phyloP scores from a whole-genome alignment of 176 grass and related monocot species.

The Themeda triandra region DNA sequence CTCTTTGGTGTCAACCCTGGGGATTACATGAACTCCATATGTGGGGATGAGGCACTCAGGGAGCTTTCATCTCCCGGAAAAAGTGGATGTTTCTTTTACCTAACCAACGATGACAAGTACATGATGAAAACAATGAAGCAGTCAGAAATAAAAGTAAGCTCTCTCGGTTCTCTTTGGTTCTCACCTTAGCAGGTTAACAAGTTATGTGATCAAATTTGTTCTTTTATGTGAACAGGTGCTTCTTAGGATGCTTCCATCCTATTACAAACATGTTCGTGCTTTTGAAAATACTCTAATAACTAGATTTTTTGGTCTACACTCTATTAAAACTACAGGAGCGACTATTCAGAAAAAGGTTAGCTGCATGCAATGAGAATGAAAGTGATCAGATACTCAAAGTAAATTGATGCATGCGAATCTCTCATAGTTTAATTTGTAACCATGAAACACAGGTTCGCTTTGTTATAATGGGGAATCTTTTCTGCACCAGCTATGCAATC shows the following conservation, averaged over 20 bases:
- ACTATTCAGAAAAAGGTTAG: constrained; percentile 39
- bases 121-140: constrained; percentile 97
- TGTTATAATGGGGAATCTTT: constrained; percentile 94
- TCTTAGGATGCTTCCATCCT: constrained; percentile 82
- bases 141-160: constrained; percentile 67
- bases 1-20: constrained; percentile 65
- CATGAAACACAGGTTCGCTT: constrained; percentile 60
- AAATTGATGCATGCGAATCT: neutral
- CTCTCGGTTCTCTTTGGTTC: neutral
- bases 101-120: constrained; percentile 71
- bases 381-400: too few relatives aligned
- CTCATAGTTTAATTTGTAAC: neutral
- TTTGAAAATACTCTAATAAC: constrained; percentile 73
- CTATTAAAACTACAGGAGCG: constrained; percentile 68
- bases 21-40: constrained; percentile 82
- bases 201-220: neutral
- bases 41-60: constrained; percentile 57
- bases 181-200: neutral
- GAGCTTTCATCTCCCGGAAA: constrained; percentile 72
- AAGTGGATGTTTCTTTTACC: constrained; percentile 87
- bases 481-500: constrained; percentile 53
- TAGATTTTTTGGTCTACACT: constrained; percentile 80
- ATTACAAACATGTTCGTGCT: constrained; percentile 69
- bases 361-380: too few relatives aligned
- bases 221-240: constrained; percentile 56